Evolutionary conservation across 2,329 filamentous ascomycete genomes (phyloP).

Genomic region (Ophidiomyces ophidiicola): DNA sequence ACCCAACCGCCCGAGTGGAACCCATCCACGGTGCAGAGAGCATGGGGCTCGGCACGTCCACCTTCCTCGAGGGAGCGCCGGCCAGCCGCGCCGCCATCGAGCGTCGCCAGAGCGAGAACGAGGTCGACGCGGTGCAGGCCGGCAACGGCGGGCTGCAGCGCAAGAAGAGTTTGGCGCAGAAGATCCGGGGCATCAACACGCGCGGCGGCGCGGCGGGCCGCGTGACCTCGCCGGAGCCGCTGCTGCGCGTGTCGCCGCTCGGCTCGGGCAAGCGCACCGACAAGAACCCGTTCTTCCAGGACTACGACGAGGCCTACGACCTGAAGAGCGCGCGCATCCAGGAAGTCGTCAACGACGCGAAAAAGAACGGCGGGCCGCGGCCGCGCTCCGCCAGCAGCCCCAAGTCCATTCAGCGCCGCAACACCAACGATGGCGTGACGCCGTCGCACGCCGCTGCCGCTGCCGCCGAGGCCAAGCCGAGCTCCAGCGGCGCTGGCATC

Average conservation of each 20-base stretch:
- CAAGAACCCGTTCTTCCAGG: slow-evolving; percentile 70
- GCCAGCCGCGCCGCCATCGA: slow-evolving; percentile 70
- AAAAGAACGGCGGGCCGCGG: slow-evolving; percentile 22
- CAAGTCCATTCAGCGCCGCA: slow-evolving; percentile 38
- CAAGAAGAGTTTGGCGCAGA: slow-evolving; percentile 90
- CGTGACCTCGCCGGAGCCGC: slow-evolving; percentile 44
- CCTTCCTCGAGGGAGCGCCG: slow-evolving; percentile 87
- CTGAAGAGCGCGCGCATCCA: slow-evolving; percentile 50
- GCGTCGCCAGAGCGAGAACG: slow-evolving; percentile 59
- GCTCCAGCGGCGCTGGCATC: slow-evolving; percentile 6
- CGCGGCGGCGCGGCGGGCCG: slow-evolving; percentile 51
- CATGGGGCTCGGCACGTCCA: slow-evolving; percentile 79
- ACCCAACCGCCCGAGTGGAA: slow-evolving; percentile 54
- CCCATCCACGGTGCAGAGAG: slow-evolving; percentile 74
- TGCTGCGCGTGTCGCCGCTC: slow-evolving; percentile 20
- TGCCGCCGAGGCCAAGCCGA: slow-evolving; percentile 9
- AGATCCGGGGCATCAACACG: slow-evolving; percentile 71
- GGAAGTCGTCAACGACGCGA: slow-evolving; percentile 34
- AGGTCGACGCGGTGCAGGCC: slow-evolving; percentile 30
- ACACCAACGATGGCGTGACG: slow-evolving; percentile 23
- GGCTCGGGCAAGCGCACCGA: slow-evolving; percentile 35
- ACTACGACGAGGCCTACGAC: slow-evolving; percentile 58
- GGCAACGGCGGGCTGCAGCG: slow-evolving; percentile 53
- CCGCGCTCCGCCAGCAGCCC: slow-evolving; percentile 48
- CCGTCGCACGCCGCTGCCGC: too few relatives aligned